These are phyloP conservation scores for Botrytis tulipae DNA, from an alignment of 2,329 filamentous ascomycete genomes.

Conservation along the genomic window DNA sequence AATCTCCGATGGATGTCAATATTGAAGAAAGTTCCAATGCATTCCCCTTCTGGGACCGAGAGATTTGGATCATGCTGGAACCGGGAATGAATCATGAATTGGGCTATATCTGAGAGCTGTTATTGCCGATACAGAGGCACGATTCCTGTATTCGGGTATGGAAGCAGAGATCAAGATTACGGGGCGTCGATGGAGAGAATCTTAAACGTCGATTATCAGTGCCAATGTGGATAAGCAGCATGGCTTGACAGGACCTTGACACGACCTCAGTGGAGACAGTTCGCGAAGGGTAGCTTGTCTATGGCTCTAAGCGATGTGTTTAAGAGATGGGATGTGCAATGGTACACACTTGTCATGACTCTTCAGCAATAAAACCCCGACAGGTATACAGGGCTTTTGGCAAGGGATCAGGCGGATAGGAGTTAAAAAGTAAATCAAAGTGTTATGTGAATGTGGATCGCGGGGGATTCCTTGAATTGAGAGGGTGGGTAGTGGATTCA, in stretches of 20 bases:
- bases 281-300: not conserved
- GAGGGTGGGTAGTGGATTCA: conserved; percentile 12
- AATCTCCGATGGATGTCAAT: conserved; percentile 9
- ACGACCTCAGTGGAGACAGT: not conserved
- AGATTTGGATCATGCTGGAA: not conserved
- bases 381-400: not conserved
- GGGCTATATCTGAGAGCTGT: not conserved
- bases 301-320: not conserved
- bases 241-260: conserved; percentile 2
- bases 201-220: not conserved
- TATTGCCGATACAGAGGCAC: not conserved
- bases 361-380: not conserved
- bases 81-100: not conserved
- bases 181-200: conserved; percentile 11
- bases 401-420: conserved; percentile 3
- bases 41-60: not conserved
- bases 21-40: not conserved
- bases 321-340: not conserved
- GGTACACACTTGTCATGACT: not conserved
- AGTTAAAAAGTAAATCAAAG: not conserved
- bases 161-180: not conserved
- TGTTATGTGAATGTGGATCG: not conserved
- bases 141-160: not conserved
- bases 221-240: not conserved
- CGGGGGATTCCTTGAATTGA: not conserved